Base-by-base conservation (phyloP, 345 rosid species). In the Geranium brycei region DNA sequence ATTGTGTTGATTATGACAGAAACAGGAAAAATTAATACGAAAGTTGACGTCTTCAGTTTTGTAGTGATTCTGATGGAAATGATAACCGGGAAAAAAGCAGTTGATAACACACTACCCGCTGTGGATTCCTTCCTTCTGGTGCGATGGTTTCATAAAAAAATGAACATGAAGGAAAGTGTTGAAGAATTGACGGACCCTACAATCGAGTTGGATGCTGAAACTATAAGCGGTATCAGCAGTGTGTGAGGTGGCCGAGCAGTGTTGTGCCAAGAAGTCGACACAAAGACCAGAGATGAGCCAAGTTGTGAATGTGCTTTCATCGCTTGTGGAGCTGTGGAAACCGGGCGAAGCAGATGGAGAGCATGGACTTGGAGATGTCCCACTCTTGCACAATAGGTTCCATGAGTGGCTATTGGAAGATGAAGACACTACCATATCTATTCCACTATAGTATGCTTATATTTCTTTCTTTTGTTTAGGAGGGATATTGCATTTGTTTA, bases 281-380 rank as follows among this genome's bases (percentile, higher is more conserved):
- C 76, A 72, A 28, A 67, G 76, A 30, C 76, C 76, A 3, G 76
- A 72, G 31, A 72, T 72, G 76, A 71, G 76, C 19, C 76, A 72
- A 40, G 76, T 68, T 4, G 76, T 72, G n/a, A 72, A 72, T 60
- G 62, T 72, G 1, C 32, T 72, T 57, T 61, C 61, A 4, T 65
- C 76, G 51, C 68, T 72, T 19, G 76, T 53, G 19, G 66, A 64
- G 59, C 17, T 28, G 1, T 64, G 66, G 66, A 64, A 53, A 55
- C 66, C 66, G 0, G 1, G 38, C 0, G 66, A 64, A 19, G 38
- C 17, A 5, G 60, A 64, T 16, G 30, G 59, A 1, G 66, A 64
- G 23, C 38, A 53, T 38, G 30, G 30, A 13, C 53, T 17, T 12
- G 41, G 66, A 17, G 66, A 64, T 58, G 38, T 51, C 28, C 28